Evolutionary conservation across 2,329 filamentous ascomycete genomes (phyloP).

Genomic region (Cordyceps cateniannulata): DNA sequence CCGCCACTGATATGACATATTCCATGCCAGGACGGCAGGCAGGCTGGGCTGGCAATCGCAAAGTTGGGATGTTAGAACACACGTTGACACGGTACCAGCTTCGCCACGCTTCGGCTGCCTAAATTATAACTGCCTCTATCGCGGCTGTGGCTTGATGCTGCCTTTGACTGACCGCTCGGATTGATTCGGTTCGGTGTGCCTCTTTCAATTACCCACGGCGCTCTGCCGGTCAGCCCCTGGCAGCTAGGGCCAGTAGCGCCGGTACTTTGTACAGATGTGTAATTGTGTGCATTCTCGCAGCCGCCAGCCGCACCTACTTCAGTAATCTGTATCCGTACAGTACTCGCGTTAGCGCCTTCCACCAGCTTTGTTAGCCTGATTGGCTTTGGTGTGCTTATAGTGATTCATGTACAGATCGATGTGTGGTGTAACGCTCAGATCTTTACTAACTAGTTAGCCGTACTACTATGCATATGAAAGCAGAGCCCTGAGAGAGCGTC

Average conservation of each 20-base stretch:
- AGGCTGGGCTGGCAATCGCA: not conserved
- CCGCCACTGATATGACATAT: not conserved
- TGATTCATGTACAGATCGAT: not conserved
- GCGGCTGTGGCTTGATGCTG: not conserved
- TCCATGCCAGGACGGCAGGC: not conserved
- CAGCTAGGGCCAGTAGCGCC: not conserved
- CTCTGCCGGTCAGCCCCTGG: not conserved
- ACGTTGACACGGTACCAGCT: not conserved
- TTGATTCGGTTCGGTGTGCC: not conserved
- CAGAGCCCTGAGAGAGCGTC: not conserved
- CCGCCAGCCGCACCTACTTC: not conserved
- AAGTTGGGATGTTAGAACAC: too few relatives aligned
- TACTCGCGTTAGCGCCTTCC: constrained; percentile 1
- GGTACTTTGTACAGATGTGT: not conserved
- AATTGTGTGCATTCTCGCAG: too few relatives aligned
- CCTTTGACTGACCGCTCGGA: not conserved
- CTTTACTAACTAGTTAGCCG: not conserved
- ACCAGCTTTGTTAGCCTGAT: not conserved
- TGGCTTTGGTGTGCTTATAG: not conserved
- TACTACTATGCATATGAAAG: not conserved
- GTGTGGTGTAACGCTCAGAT: not conserved
- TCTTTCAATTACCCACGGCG: not conserved
- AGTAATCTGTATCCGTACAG: too few relatives aligned
- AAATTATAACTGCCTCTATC: not conserved
- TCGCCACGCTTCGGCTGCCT: not conserved